These are phyloP conservation scores for Allium fistulosum DNA, from an alignment of 106 monocot species.

Conservation along the genomic window DNA sequence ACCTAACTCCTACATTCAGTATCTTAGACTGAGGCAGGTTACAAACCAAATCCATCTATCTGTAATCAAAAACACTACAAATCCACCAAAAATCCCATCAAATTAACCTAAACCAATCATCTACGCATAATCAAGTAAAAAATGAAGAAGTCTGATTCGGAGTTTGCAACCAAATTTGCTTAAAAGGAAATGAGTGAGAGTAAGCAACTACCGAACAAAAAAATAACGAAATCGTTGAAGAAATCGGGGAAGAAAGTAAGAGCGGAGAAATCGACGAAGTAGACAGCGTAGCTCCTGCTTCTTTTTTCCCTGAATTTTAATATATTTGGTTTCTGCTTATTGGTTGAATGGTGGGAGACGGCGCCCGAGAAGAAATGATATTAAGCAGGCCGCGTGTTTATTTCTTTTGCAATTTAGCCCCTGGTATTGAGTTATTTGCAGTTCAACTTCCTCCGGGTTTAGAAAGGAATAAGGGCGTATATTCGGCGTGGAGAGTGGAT, in stretches of 20 bases:
- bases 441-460: too few species aligned
- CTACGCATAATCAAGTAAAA: conserved; percentile 2
- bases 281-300: background rate
- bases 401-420: too few species aligned
- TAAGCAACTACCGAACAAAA: background rate
- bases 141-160: background rate
- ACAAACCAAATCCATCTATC: conserved; percentile 56
- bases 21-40: conserved; percentile 24
- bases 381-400: background rate
- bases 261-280: conserved; percentile 9
- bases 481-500: too few species aligned
- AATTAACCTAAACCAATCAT: background rate
- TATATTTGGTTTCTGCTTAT: background rate
- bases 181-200: too few species aligned
- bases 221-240: background rate
- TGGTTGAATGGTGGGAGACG: background rate
- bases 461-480: too few species aligned
- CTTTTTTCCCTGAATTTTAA: background rate
- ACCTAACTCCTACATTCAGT: conserved; percentile 11
- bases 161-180: background rate
- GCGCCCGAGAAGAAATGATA: background rate
- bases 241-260: background rate
- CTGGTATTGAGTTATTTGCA: too few species aligned
- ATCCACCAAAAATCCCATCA: background rate
- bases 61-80: background rate